These are phyloP conservation scores for Alisma plantagoaquatica DNA, from an alignment of 106 monocot genomes.

Conservation along the genomic window DNA sequence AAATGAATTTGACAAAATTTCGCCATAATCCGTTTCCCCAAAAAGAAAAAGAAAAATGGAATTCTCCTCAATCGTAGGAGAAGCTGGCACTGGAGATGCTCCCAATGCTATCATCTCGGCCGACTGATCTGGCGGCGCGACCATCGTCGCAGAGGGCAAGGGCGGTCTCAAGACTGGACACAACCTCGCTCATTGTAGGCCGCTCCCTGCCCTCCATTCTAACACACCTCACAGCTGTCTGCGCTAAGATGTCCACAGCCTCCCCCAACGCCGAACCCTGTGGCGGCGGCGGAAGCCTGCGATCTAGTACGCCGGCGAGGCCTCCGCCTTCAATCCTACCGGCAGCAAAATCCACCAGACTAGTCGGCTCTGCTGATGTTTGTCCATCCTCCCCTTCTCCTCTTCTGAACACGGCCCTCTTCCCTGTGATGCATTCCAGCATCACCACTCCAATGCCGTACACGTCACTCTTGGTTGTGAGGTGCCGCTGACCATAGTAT, in stretches of 20 bases:
- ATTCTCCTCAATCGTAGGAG: conserved; percentile 24
- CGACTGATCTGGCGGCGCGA: too few relatives aligned
- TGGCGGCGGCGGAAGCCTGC: conserved; percentile 18
- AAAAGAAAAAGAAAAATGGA: background rate
- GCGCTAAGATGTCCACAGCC: conserved; percentile 78
- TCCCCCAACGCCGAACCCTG: conserved; percentile 46
- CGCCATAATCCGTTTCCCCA: too few relatives aligned
- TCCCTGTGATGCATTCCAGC: conserved; percentile 70
- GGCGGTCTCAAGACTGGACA: conserved; percentile 67
- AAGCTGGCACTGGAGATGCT: conserved; percentile 42
- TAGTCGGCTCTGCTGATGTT: too few relatives aligned
- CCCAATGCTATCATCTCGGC: too few relatives aligned
- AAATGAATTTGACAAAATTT: too few relatives aligned
- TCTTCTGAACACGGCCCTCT: conserved; percentile 23
- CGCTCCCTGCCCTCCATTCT: conserved; percentile 61
- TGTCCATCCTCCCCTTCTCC: conserved; percentile 20
- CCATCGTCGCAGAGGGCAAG: conserved; percentile 43
- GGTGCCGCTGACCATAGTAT: conserved; percentile 72
- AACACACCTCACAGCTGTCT: conserved; percentile 66
- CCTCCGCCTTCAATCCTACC: conserved; percentile 46
- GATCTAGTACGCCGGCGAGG: conserved; percentile 39
- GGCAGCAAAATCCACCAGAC: conserved; percentile 67
- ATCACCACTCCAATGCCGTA: conserved; percentile 85
- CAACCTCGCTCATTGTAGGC: conserved; percentile 59
- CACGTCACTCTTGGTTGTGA: conserved; percentile 84